A percentile compares a stretch with the other conserved stretches of the same genome.
These are phyloP conservation scores for Onygena corvina DNA, from an alignment of 2,329 filamentous ascomycete genomes.

Conservation along the genomic window DNA sequence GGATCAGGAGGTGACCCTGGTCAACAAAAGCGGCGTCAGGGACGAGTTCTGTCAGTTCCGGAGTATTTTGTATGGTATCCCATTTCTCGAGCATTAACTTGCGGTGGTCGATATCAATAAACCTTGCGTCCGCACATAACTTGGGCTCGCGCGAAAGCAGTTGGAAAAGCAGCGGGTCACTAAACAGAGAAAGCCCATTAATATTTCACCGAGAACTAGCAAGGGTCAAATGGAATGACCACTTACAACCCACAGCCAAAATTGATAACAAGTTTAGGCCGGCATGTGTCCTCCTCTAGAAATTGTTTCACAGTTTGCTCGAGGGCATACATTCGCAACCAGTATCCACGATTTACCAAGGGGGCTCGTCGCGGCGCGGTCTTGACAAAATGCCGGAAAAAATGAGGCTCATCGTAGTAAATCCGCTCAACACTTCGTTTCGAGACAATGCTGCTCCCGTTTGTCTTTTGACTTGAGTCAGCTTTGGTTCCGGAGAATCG, in stretches of 20 bases:
- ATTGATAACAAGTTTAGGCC: slow-evolving; percentile 64
- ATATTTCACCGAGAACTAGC: background rate
- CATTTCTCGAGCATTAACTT: slow-evolving; percentile 66
- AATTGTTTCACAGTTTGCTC: slow-evolving; percentile 65
- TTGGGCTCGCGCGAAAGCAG: slow-evolving; percentile 56
- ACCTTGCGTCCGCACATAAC: slow-evolving; percentile 48
- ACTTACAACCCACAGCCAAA: slow-evolving; percentile 82
- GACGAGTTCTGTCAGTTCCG: slow-evolving; percentile 46
- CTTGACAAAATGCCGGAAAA: slow-evolving; percentile 75
- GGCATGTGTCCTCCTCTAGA: slow-evolving; percentile 45
- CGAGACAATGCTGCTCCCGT: slow-evolving; percentile 82
- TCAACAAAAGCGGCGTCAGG: slow-evolving; percentile 32
- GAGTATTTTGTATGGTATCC: slow-evolving; percentile 51
- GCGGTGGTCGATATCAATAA: slow-evolving; percentile 78
- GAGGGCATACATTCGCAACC: slow-evolving; percentile 71
- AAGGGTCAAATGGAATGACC: slow-evolving; percentile 10
- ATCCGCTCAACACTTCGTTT: slow-evolving; percentile 86
- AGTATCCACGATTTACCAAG: slow-evolving; percentile 80
- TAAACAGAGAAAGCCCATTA: slow-evolving; percentile 28
- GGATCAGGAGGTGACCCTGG: slow-evolving; percentile 40
- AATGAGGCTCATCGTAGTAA: slow-evolving; percentile 72
- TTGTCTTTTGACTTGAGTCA: slow-evolving; percentile 47
- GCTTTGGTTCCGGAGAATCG: background rate
- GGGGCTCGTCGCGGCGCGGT: slow-evolving; percentile 75
- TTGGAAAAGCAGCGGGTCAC: slow-evolving; percentile 79